phyloP scores from a whole-genome alignment of 2,329 filamentous ascomycete species.

The Blumeriella jaapii region DNA sequence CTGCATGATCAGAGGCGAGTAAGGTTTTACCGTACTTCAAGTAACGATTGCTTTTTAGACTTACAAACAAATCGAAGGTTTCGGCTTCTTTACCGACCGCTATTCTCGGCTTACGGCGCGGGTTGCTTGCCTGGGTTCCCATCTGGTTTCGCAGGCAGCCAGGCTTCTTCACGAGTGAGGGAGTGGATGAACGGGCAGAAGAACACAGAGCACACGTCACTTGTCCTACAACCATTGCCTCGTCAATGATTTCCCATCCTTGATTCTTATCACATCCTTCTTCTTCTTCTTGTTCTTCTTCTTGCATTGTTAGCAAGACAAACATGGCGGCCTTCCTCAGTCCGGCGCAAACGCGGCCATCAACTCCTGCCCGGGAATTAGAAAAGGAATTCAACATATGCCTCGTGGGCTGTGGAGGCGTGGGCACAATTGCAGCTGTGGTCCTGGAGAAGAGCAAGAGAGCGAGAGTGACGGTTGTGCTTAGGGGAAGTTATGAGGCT shows the following conservation, averaged over 20 bases:
- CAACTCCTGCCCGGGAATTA: not conserved
- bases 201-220: no score
- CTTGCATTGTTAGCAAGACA: not conserved
- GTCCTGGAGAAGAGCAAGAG: conserved; percentile 14
- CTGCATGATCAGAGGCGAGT: no score
- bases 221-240: no score
- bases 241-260: not conserved
- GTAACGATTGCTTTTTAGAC: no score
- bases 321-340: conserved; percentile 5
- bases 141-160: no score
- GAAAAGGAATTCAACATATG: conserved; percentile 16
- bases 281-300: not conserved
- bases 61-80: no score
- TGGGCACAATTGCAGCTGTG: conserved; percentile 17
- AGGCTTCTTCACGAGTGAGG: no score
- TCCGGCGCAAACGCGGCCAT: conserved; percentile 2
- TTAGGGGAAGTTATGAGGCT: conserved; percentile 15
- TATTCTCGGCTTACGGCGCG: no score
- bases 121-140: no score
- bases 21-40: no score
- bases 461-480: conserved; percentile 15
- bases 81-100: no score
- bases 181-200: no score
- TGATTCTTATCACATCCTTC: not conserved
- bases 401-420: conserved; percentile 16